Evolutionary conservation across 2,329 filamentous ascomycete genomes (phyloP), one percentile per base, ranked within the genome.

Genomic region (Delphinella strobiligena): DNA sequence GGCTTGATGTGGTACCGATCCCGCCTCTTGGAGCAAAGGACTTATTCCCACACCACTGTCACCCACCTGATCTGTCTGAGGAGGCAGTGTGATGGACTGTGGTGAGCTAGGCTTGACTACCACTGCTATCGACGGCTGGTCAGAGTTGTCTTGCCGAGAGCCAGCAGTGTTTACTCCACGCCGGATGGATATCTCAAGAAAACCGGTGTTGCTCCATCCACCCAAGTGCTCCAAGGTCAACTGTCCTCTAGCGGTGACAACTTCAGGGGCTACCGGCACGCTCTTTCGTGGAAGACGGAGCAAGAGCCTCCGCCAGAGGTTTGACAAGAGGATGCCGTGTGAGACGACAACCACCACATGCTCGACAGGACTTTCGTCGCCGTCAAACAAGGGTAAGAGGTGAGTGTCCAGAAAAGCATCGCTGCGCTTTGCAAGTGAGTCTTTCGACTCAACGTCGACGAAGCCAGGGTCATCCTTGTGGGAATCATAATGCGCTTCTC

Each of bases 271-370:
- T 18, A 75, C 49, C 1, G 53, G 51, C 5, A 76, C 59, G 45
- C 61, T 68, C 34, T 58, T 59, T 10, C 59, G 51, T 2, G 63
- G 59, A 43, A 84, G 71, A 3, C 73, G 67, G 10, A 63, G 60
- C 5, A 80, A 61, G 11, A 93, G 56, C 10, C 70, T 67, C 40
- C 71, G 69, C 69, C 82, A 79, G 0, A 94, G 59, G 22, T 75
- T 69, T 2, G 75, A 75, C 2, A 94, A 70, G 31, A 93, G 76
- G 45, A 93, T 79, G 12, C 88, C 87, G 52, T 95, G 88, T 2
- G 87, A 81, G 3, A 93, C 81, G 11, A 93, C 62, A 1, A 76
- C 78, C 10, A 86, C 63, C 2, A 66, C 61, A 5, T 57, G 51
- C 9, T 66, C 56, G 12, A 43, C 19, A 4, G 42, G 37, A n/a